Base-by-base conservation (phyloP, 2,329 filamentous ascomycete species). In the Fusarium chlamydosporum region DNA sequence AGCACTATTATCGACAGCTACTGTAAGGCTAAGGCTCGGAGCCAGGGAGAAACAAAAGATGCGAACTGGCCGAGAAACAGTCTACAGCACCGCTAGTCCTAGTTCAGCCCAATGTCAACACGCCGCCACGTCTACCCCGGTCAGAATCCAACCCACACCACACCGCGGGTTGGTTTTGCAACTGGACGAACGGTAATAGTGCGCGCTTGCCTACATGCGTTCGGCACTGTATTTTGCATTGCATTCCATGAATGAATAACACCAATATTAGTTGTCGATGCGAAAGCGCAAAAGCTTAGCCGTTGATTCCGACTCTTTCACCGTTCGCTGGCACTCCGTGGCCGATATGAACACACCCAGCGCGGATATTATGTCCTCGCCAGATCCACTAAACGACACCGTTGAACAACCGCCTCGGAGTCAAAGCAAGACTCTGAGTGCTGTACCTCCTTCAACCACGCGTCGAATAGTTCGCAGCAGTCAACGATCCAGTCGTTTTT, bases 321-420 rank as follows among this genome's bases (percentile, higher is more conserved):
- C 58, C 61, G 62, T 79, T 56, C 77, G 79, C 71, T 80, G 79
- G 79, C 77, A 79, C 58, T 75, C 73, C 52, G 72, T 78, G 65
- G 76, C 75, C 57, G 74, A 75, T 67, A 77, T 79, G 67, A 75
- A 75, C 46, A 79, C 77, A 51, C 75, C 79, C 54, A 79, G 77
- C 72, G 77, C 77, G 68, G 82, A 82, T 74, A 77, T 79, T 72
- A 82, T 83, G 77, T 85, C 83, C 56, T 85, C 84, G 68, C 84
- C 84, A 38, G 84, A 86, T 74, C 84, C 84, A 43, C 78, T 86
- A 60, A 84, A 82, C 75, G 79, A 81, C 48, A 67, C 71, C 51
- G 72, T 77, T 56, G 70, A 75, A 55, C 72, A 70, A 31, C 47
- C 47, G 47, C 47, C 47, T 38, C 33, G 47, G 23, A 51, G 23